Evolutionary conservation across 2,329 filamentous ascomycete species (phyloP).

Genomic region (Trematosphaeria pertusa): DNA sequence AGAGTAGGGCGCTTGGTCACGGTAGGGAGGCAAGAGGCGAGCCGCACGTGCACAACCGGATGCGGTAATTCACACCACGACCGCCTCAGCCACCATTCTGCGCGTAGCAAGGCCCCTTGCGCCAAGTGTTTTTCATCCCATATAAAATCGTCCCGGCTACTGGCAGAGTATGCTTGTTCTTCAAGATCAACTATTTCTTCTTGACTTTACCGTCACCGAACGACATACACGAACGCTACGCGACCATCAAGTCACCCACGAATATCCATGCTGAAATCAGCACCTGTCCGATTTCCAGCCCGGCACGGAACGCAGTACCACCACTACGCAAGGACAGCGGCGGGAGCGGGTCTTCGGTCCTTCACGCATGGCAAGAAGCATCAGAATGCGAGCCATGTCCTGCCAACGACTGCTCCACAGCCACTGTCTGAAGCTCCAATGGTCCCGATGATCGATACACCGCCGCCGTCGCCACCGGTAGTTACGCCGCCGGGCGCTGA

Average conservation of each 20-base stretch:
- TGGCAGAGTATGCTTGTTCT: not conserved
- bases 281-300: not conserved
- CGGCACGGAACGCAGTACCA: not conserved
- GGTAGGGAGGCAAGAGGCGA: not conserved
- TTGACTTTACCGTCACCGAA: not conserved
- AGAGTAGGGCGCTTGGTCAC: not conserved
- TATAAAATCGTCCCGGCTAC: not conserved
- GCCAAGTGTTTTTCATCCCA: not conserved
- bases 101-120: not conserved
- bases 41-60: not conserved
- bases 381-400: not conserved
- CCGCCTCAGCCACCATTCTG: not conserved
- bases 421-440: not conserved
- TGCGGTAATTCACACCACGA: not conserved
- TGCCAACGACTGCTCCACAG: not conserved
- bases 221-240: not conserved
- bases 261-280: not conserved
- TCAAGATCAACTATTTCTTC: not conserved
- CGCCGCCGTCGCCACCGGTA: not conserved
- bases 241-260: not conserved
- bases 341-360: not conserved
- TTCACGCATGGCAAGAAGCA: not conserved
- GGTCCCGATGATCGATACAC: not conserved
- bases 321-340: not conserved
- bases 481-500: constrained; percentile 41